Percentiles rank a stretch among this genome's conserved stretches.
Conservation (phyloP, 83 land plant genomes). For the Picea mariana region DNA sequence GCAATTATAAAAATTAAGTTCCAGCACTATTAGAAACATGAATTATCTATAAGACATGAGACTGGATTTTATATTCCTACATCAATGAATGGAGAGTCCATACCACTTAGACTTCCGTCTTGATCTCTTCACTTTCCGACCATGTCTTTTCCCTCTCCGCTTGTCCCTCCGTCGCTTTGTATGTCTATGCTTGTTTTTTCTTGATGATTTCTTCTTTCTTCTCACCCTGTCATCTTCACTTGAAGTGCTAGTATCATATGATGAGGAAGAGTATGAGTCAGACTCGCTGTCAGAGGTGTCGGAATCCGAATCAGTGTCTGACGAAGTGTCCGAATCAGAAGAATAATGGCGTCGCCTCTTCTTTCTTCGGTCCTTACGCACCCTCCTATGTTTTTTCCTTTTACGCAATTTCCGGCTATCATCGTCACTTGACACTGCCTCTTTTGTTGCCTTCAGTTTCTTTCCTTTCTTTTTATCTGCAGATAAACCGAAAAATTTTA, state of each 20-base stretch:
- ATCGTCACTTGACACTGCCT: constrained; percentile 54
- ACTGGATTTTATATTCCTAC: too few relatives aligned
- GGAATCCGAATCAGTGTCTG: constrained; percentile 69
- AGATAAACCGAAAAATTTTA: not conserved
- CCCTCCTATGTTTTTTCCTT: constrained; percentile 68
- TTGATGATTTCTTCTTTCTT: constrained; percentile 74
- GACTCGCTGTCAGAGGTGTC: constrained; percentile 67
- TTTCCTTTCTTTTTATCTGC: constrained; percentile 69
- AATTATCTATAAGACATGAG: too few relatives aligned
- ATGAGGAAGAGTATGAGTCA: constrained; percentile 57
- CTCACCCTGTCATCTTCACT: constrained; percentile 71
- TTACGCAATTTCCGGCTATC: constrained; percentile 45
- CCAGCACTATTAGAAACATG: not conserved
- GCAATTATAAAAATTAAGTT: constrained; percentile 7
- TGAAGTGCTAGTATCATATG: constrained; percentile 60
- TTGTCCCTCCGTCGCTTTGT: constrained; percentile 66
- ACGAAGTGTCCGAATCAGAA: constrained; percentile 80
- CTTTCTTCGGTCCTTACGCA: constrained; percentile 58
- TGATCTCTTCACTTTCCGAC: constrained; percentile 48
- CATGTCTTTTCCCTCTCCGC: constrained; percentile 56
- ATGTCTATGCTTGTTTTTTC: constrained; percentile 59
- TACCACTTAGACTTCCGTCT: constrained; percentile 65
- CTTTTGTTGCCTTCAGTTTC: constrained; percentile 47
- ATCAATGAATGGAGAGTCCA: not conserved
- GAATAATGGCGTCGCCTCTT: constrained; percentile 70